Base-by-base conservation (phyloP, 1,284 basidiomycete genomes). In the Porphyrellus sp. region DNA sequence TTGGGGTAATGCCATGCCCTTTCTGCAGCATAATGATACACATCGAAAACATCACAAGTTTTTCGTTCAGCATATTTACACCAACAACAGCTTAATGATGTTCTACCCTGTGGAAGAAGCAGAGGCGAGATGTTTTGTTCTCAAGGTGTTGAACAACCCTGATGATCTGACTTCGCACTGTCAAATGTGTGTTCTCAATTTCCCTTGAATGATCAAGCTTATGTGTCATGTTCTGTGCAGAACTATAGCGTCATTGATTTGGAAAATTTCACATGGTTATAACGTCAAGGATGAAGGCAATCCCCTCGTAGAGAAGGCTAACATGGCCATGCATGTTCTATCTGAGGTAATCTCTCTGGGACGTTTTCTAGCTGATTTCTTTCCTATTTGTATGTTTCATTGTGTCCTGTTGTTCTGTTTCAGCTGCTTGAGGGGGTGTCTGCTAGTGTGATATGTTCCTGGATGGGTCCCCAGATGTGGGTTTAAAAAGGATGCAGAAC, bases 381-480 rank as follows among this genome's bases (percentile, higher is more conserved):
- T 70, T n/a, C 67, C 65, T 4, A 42, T 60, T 8, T 50, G 65
- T 71, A 55, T 16, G 67, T 63, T 21, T 23, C n/a, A 18, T 21
- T 8, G 15, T 39, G 1, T 33, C 3, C 4, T 4, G 24, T 23
- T 3, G n/a, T 12, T 18, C 9, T 1, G 8, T 24, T 11, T 5
- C 20, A 3, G n/a, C 16, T n/a, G 7, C 5, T 20, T 31, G 7
- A 41, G 8, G 5, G 11, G n/a, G n/a, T n/a, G 13, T n/a, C 0
- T 7, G 2, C n/a, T 28, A 71, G 70, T 81, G 52, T 67, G 65
- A 49, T 51, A 70, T 33, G 35, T 79, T 7, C 79, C 78, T 0
- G 70, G 73, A 46, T 80, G 77, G 78, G 47, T 77, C 5, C 79
- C 79, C 23, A 77, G 78, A 1, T 66, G 71, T 27, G 67, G 70